Base-by-base conservation (phyloP, 805 yeast species). In the Saccharomycopsis amapae region DNA sequence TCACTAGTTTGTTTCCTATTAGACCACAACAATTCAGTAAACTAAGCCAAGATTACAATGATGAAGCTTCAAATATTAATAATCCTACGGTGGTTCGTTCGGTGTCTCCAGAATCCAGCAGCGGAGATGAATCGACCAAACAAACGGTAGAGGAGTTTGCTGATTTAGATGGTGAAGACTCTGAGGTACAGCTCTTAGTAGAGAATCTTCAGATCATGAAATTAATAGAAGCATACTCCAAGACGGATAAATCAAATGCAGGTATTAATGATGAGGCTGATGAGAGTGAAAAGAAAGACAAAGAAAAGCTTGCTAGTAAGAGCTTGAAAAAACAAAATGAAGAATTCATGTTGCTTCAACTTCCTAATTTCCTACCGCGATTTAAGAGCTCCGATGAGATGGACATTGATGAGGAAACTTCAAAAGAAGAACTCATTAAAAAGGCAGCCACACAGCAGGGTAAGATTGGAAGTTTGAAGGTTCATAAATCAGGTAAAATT, bases 401-500 rank as follows among this genome's bases (percentile, higher is more conserved):
- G 15, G 51, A 51, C 40, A 58, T 44, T 5, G 57, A 41, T 18
- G 23, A 34, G 6, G 22, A 7, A 5, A 5, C 22, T 34, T 17
- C 37, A 7, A 15, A 34, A 22, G 7, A 20, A 36, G 24, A 10
- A 18, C 15, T 6, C 5, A 17, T 5, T 9, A 7, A 9, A 9
- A 31, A 31, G 12, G 30, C 30, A n/a, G 13, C 7, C 7, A 33
- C 7, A 33, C 7, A 7, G 10, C 13, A 33, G 33, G 96, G 96
- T 1, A 69, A 69, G 45, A 70, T 87, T 32, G 97, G 97, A 4
- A 69, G 74, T 7, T 58, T 90, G 28, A 75, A 90, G 45, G 69
- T 81, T 38, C 96, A 89, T 61, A 76, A 80, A 56, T 85, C 96
- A 1, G 97, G 97, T 2, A 85, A 76, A 58, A 61, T 87, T 18